phyloP scores from a whole-genome alignment of 2,329 filamentous ascomycete species.

The Geosmithia flava region DNA sequence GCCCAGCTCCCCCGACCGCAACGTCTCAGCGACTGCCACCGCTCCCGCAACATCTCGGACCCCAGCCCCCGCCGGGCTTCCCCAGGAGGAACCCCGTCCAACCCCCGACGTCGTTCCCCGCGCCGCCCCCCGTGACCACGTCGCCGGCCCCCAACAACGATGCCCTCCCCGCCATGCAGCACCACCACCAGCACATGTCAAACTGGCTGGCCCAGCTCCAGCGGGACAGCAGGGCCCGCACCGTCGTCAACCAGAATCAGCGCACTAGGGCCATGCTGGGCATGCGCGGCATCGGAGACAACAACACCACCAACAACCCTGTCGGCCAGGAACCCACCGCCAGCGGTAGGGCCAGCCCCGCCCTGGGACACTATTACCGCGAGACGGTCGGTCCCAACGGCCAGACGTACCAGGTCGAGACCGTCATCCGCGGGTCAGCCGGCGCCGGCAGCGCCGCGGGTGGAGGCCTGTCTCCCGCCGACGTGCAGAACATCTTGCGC shows the following conservation, averaged over 20 bases:
- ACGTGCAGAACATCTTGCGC: conserved; percentile 33
- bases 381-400: conserved; percentile 19
- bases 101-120: conserved; percentile 12
- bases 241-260: conserved; percentile 29
- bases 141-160: conserved; percentile 3
- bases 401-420: conserved; percentile 21
- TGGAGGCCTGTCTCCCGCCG: conserved; percentile 20
- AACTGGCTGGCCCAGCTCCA: conserved; percentile 35
- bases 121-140: conserved; percentile 8
- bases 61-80: conserved; percentile 14
- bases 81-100: conserved; percentile 15
- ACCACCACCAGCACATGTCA: conserved; percentile 27
- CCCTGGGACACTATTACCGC: conserved; percentile 17
- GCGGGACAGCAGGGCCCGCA: conserved; percentile 28
- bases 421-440: conserved; percentile 11
- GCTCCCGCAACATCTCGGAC: conserved; percentile 9
- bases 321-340: not conserved
- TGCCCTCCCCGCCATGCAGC: conserved; percentile 6
- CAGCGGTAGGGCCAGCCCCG: conserved; percentile 16
- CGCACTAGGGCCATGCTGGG: conserved; percentile 24
- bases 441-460: not conserved
- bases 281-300: conserved; percentile 26
- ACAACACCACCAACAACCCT: not conserved
- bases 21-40: conserved; percentile 2
- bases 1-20: conserved; percentile 7